These are phyloP conservation scores for Fusarium decemcellulare DNA, from an alignment of 2,329 filamentous ascomycete genomes.

Conservation along the genomic window DNA sequence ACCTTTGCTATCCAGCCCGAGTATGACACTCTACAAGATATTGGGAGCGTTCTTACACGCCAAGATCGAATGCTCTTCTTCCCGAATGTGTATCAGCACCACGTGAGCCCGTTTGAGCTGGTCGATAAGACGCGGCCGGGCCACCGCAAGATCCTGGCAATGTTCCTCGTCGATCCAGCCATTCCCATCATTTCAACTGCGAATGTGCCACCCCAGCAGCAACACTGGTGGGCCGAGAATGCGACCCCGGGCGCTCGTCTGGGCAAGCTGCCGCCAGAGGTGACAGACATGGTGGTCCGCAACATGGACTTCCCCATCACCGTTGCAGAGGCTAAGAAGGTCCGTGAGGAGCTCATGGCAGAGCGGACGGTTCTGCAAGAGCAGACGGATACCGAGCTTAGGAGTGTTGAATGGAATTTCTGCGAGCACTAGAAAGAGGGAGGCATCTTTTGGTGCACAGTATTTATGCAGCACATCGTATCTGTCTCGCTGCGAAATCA, in stretches of 20 bases:
- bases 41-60: constrained; percentile 63
- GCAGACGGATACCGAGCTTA: neutral
- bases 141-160: constrained; percentile 70
- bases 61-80: constrained; percentile 68
- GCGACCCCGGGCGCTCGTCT: constrained; percentile 5
- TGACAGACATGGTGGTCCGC: constrained; percentile 31
- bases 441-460: neutral
- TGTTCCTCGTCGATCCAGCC: constrained; percentile 73
- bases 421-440: constrained; percentile 27
- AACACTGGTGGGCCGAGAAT: constrained; percentile 52
- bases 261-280: constrained; percentile 29
- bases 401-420: constrained; percentile 29
- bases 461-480: neutral
- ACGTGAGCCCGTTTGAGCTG: constrained; percentile 66
- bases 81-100: constrained; percentile 68
- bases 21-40: constrained; percentile 47
- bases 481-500: neutral
- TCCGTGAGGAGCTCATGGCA: constrained; percentile 30
- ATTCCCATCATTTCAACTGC: constrained; percentile 59
- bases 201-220: constrained; percentile 60
- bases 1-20: constrained; percentile 52
- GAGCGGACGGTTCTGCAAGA: constrained; percentile 27
- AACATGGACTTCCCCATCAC: constrained; percentile 36
- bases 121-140: constrained; percentile 66
- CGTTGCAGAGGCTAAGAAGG: constrained; percentile 29